Percentiles rank a stretch among this genome's conserved stretches.
phyloP scores from a whole-genome alignment of 2,329 filamentous ascomycete species.

The Calonectria pteridis region DNA sequence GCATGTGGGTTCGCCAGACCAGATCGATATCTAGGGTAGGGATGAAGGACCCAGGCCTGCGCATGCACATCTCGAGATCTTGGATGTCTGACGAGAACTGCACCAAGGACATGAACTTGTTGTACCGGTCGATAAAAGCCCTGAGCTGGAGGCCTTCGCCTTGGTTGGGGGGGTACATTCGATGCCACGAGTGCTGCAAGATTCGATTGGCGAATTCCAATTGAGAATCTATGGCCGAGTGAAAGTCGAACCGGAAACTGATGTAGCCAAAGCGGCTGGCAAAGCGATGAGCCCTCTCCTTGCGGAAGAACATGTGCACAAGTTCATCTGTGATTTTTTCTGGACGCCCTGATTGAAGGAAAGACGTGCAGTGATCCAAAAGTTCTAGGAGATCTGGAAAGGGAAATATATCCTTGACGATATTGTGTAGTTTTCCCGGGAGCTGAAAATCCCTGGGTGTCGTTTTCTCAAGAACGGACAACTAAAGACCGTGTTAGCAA shows the following conservation, averaged over 20 bases:
- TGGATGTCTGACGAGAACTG: not conserved
- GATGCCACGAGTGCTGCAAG: slow-evolving; percentile 35
- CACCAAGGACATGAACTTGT: slow-evolving; percentile 31
- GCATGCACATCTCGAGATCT: not conserved
- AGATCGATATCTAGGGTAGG: slow-evolving; percentile 36
- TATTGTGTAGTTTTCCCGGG: not conserved
- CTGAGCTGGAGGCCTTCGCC: slow-evolving; percentile 17
- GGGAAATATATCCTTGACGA: slow-evolving; percentile 15
- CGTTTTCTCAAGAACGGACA: slow-evolving; percentile 2
- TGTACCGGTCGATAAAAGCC: slow-evolving; percentile 28
- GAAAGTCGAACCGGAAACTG: slow-evolving; percentile 26
- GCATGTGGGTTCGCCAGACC: slow-evolving; percentile 37
- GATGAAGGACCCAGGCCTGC: not conserved
- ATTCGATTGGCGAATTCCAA: slow-evolving; percentile 26
- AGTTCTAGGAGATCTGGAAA: slow-evolving; percentile 2
- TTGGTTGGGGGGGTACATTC: slow-evolving; percentile 13
- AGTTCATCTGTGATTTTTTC: slow-evolving; percentile 11
- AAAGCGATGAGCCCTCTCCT: slow-evolving; percentile 5
- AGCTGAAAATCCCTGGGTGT: slow-evolving; percentile 19
- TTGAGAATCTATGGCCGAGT: slow-evolving; percentile 25
- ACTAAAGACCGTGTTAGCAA: slow-evolving; percentile 24
- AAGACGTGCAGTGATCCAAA: slow-evolving; percentile 20
- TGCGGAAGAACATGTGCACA: not conserved
- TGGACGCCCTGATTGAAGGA: slow-evolving; percentile 2
- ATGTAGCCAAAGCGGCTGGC: not conserved